A percentile compares a stretch with the other conserved stretches of the same genome.
Conservation (phyloP, 352 stramenopile species). For the Phytophthora meadii region DNA sequence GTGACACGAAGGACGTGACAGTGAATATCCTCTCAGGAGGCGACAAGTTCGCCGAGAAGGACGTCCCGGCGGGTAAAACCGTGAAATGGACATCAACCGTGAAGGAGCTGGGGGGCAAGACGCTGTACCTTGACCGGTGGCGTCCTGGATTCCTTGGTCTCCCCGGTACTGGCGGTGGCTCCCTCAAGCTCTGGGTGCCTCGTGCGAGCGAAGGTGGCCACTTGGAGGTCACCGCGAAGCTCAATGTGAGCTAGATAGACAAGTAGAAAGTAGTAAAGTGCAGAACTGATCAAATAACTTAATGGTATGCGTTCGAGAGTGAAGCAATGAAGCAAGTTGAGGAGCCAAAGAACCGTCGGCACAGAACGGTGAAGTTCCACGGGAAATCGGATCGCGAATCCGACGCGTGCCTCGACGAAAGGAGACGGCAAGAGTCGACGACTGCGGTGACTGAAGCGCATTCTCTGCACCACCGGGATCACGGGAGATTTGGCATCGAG, state of each 20-base stretch:
- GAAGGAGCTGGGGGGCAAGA: slow-evolving; percentile 30
- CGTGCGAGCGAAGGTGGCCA: slow-evolving; percentile 34
- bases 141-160: slow-evolving; percentile 34
- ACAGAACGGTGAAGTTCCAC: too few relatives aligned
- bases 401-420: slow-evolving; percentile 3
- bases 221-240: slow-evolving; percentile 26
- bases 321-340: not conserved
- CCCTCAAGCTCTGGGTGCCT: slow-evolving; percentile 37
- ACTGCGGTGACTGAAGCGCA: not conserved
- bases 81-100: slow-evolving; percentile 37
- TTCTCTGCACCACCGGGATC: slow-evolving; percentile 23
- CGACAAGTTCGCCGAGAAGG: slow-evolving; percentile 45
- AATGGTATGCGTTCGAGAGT: slow-evolving; percentile 20
- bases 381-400: not conserved
- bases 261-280: slow-evolving; percentile 25
- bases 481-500: slow-evolving; percentile 17
- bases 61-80: slow-evolving; percentile 42
- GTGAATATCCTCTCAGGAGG: slow-evolving; percentile 39
- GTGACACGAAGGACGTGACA: slow-evolving; percentile 37
- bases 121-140: slow-evolving; percentile 40
- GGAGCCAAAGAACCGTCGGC: too few relatives aligned
- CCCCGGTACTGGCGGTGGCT: slow-evolving; percentile 35
- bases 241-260: slow-evolving; percentile 37
- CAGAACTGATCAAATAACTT: slow-evolving; percentile 28
- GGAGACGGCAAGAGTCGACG: slow-evolving; percentile 2